Evolutionary conservation across 108 stramenopile genomes (phyloP).

Genomic region (Discostella pseudostelligera): DNA sequence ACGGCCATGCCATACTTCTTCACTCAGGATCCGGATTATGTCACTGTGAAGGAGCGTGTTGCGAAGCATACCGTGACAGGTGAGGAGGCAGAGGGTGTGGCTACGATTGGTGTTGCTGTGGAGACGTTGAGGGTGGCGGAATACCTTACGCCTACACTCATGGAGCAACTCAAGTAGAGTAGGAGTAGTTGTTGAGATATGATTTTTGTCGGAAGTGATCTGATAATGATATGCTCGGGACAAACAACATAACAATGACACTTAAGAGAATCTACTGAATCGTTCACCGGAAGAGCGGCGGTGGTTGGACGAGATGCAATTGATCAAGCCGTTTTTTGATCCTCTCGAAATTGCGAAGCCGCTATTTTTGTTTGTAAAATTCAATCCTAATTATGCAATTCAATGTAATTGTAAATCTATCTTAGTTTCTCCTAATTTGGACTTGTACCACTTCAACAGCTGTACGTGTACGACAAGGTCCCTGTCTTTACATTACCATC

Average conservation of each 20-base stretch:
- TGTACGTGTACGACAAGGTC: not conserved
- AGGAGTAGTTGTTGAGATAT: not conserved
- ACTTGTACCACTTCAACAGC: not conserved
- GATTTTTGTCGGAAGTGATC: too few relatives aligned
- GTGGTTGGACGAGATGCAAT: too few relatives aligned
- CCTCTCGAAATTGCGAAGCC: too few relatives aligned
- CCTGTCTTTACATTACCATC: not conserved
- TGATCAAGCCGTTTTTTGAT: too few relatives aligned
- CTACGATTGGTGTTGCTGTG: slow-evolving; percentile 83
- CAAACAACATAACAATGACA: too few relatives aligned
- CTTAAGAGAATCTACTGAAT: too few relatives aligned
- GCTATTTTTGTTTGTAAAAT: too few relatives aligned
- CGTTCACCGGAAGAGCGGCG: too few relatives aligned
- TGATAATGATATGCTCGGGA: too few relatives aligned
- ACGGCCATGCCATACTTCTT: slow-evolving; percentile 92
- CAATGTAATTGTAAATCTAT: too few relatives aligned
- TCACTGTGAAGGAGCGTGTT: slow-evolving; percentile 89
- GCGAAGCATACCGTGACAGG: slow-evolving; percentile 75
- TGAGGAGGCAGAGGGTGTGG: slow-evolving; percentile 74
- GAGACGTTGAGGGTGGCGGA: slow-evolving; percentile 92
- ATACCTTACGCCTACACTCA: slow-evolving; percentile 73
- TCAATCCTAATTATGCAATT: too few relatives aligned
- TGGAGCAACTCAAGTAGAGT: slow-evolving; percentile 75
- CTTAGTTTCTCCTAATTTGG: not conserved
- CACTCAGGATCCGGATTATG: slow-evolving; percentile 89